These are phyloP conservation scores for Zygosaccharomyces bailii DNA, from an alignment of 805 yeast species.

Conservation along the genomic window DNA sequence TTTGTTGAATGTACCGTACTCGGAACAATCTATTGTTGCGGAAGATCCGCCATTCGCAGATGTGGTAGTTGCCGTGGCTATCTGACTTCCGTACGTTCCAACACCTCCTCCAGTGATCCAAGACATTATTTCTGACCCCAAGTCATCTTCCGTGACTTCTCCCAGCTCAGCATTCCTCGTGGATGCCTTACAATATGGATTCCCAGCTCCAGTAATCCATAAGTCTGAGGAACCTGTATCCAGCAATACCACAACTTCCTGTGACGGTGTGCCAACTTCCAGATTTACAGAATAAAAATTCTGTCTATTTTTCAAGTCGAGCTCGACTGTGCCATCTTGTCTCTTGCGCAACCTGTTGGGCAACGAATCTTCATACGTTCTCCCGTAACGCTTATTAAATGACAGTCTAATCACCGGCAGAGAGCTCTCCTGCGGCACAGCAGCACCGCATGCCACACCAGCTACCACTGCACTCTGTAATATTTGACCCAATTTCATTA, in stretches of 20 bases:
- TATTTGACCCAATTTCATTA: conserved; percentile 1
- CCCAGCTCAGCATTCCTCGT: background rate
- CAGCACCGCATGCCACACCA: background rate
- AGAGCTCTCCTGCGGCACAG: background rate
- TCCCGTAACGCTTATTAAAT: conserved; percentile 29
- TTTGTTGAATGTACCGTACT: conserved; percentile 38
- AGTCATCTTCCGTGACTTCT: background rate
- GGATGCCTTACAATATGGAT: conserved; percentile 42
- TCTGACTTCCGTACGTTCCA: background rate
- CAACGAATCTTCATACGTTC: conserved; percentile 15
- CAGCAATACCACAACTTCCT: conserved; percentile 53
- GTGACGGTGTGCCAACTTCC: conserved; percentile 55
- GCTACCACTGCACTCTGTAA: conserved; percentile 1
- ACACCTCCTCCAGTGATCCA: background rate
- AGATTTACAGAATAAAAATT: conserved; percentile 47
- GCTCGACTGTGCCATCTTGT: conserved; percentile 13
- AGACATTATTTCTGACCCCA: background rate
- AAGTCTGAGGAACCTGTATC: conserved; percentile 78
- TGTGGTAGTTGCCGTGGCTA: background rate
- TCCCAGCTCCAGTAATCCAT: conserved; percentile 46
- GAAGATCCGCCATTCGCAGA: background rate
- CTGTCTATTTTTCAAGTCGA: conserved; percentile 36
- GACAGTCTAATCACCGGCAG: conserved; percentile 13
- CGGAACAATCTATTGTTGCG: conserved; percentile 38
- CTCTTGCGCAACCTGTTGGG: conserved; percentile 2